Evolutionary conservation across 169 alveolate genomes (phyloP).

Genomic region (Plasmodium falciparum): DNA sequence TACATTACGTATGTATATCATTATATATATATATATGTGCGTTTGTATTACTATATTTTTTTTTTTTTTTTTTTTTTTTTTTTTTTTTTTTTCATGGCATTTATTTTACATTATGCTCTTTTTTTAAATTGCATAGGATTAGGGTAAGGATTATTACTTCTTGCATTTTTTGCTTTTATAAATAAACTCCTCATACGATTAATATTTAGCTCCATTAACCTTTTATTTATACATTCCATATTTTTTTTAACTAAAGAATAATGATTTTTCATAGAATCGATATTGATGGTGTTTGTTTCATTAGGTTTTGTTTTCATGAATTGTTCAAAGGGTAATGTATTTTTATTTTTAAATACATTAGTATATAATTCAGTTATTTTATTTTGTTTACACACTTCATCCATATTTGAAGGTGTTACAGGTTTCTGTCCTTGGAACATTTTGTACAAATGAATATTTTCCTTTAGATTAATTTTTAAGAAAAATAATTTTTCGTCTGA

Average conservation of each 20-base stretch:
- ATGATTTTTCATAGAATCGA: slow-evolving; percentile 5
- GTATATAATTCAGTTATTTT: slow-evolving; percentile 11
- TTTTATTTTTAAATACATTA: slow-evolving; percentile 1
- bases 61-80: neutral
- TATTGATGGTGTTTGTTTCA: neutral
- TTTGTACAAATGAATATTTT: slow-evolving; percentile 21
- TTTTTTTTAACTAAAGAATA: slow-evolving; percentile 20
- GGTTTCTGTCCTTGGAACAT: neutral
- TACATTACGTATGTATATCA: too few relatives aligned
- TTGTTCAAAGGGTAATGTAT: neutral
- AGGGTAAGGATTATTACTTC: neutral
- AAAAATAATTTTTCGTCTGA: slow-evolving; percentile 67
- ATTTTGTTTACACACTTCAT: neutral
- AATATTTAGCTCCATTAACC: slow-evolving; percentile 26
- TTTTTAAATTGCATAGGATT: neutral
- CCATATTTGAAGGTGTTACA: neutral
- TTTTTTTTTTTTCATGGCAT: neutral
- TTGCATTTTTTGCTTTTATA: slow-evolving; percentile 12
- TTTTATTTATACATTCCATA: slow-evolving; percentile 24
- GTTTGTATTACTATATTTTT: neutral
- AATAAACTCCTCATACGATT: slow-evolving; percentile 16
- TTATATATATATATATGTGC: too few relatives aligned
- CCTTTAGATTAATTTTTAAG: slow-evolving; percentile 38
- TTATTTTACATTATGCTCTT: too few relatives aligned
- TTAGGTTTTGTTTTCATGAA: neutral